Evolutionary conservation across 2,329 filamentous ascomycete genomes (phyloP).

Genomic region (Cladosporium velox): DNA sequence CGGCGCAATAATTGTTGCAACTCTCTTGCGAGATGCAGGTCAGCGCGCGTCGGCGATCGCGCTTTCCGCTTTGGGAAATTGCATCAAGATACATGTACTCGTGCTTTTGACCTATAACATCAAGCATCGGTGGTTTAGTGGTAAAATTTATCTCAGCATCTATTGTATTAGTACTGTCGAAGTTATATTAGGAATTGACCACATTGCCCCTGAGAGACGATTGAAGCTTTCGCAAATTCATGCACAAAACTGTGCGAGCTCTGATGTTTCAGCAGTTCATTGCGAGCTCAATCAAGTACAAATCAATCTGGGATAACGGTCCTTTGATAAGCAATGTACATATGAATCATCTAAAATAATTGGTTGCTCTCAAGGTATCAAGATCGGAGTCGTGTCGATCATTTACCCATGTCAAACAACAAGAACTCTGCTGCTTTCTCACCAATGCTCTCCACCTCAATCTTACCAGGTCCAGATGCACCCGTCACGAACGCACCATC

Average conservation of each 20-base stretch:
- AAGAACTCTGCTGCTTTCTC: constrained; percentile 51
- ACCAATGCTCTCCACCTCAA: constrained; percentile 51
- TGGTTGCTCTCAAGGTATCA: background rate
- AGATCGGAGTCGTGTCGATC: constrained; percentile 2
- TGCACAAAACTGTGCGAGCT: background rate
- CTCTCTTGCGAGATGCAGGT: background rate
- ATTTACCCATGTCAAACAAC: constrained; percentile 51
- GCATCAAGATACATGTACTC: too few species aligned
- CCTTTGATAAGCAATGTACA: background rate
- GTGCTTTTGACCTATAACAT: too few species aligned
- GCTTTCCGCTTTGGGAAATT: background rate
- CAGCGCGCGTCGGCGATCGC: background rate
- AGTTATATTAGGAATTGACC: too few species aligned
- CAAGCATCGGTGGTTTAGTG: constrained; percentile 17
- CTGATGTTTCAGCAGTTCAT: background rate
- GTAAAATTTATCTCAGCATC: background rate
- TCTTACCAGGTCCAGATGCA: constrained; percentile 44
- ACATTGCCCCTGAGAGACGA: too few species aligned
- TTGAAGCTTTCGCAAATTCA: background rate
- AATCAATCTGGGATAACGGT: background rate
- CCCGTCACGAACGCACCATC: constrained; percentile 76
- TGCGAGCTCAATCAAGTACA: background rate
- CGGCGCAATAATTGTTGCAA: constrained; percentile 12
- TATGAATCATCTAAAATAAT: background rate
- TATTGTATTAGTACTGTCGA: too few species aligned